Evolutionary conservation across 2,329 filamentous ascomycete genomes (phyloP).

Genomic region (Cladosporium colombiae): DNA sequence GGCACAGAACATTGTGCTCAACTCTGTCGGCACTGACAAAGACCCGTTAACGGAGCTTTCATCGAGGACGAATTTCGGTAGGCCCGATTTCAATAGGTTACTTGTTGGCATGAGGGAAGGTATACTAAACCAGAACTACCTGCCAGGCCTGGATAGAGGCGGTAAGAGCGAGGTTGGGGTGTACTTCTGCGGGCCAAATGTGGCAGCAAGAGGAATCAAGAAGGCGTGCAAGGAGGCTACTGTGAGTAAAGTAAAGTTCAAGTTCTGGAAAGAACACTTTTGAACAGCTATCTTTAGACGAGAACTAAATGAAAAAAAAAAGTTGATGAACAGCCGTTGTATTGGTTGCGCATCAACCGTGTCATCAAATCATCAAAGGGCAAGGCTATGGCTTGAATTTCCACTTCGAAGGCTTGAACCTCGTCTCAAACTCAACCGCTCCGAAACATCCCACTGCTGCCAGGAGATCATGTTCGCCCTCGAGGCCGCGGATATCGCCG

Average conservation of each 20-base stretch:
- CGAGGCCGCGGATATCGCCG: conserved; percentile 63
- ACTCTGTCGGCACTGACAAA: conserved; percentile 82
- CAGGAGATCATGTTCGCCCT: conserved; percentile 65
- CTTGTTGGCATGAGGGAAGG: conserved; percentile 85
- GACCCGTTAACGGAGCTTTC: conserved; percentile 92
- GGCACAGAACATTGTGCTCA: conserved; percentile 93
- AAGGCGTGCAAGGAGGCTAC: conserved; percentile 74
- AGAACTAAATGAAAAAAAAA: neutral
- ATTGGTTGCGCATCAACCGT: neutral
- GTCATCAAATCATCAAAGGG: neutral
- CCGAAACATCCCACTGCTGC: conserved; percentile 72
- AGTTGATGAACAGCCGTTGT: neutral
- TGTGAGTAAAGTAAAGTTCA: conserved; percentile 80
- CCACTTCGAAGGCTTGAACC: conserved; percentile 37
- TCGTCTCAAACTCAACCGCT: conserved; percentile 66
- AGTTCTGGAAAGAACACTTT: conserved; percentile 97
- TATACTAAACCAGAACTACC: conserved; percentile 80
- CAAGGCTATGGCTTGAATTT: conserved; percentile 29
- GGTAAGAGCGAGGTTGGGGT: conserved; percentile 85
- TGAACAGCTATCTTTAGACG: conserved; percentile 26
- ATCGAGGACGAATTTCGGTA: conserved; percentile 88
- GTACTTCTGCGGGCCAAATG: conserved; percentile 93
- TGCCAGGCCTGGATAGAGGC: conserved; percentile 68
- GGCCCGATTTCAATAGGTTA: conserved; percentile 81
- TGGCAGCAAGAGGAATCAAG: conserved; percentile 78